These are phyloP conservation scores for Cadophora sp. DNA, from an alignment of 2,329 filamentous ascomycete species.

Conservation along the genomic window DNA sequence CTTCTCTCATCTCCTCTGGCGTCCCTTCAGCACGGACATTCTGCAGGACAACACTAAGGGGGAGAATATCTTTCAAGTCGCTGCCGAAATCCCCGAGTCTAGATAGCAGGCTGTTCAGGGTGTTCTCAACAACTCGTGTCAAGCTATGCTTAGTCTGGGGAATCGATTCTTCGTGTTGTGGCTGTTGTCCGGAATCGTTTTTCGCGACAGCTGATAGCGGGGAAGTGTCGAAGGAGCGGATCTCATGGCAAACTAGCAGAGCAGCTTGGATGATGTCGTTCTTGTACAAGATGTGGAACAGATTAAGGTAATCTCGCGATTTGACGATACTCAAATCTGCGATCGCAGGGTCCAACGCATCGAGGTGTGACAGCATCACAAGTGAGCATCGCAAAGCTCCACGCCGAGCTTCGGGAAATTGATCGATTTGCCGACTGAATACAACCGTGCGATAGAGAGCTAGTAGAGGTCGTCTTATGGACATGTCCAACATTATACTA, in stretches of 20 bases:
- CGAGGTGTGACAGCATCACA: constrained; percentile 34
- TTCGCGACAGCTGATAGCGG: not conserved
- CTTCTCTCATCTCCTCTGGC: constrained; percentile 36
- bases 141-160: constrained; percentile 40
- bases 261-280: constrained; percentile 35
- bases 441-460: constrained; percentile 32
- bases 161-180: constrained; percentile 5
- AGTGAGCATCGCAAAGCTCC: constrained; percentile 32
- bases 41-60: constrained; percentile 44
- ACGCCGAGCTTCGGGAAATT: constrained; percentile 32
- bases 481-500: constrained; percentile 33
- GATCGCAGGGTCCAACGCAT: constrained; percentile 35
- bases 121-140: constrained; percentile 42
- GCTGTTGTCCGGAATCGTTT: not conserved
- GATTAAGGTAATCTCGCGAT: constrained; percentile 33
- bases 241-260: constrained; percentile 34
- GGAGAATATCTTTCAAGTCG: constrained; percentile 45
- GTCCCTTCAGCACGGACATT: constrained; percentile 43
- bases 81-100: constrained; percentile 41
- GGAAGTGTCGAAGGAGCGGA: constrained; percentile 27
- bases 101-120: constrained; percentile 42
- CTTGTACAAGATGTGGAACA: constrained; percentile 35
- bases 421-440: constrained; percentile 20
- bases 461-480: constrained; percentile 29
- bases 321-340: constrained; percentile 34